These are phyloP conservation scores for Effrenium voratum DNA, from an alignment of 73 alveolate species.

Conservation along the genomic window DNA sequence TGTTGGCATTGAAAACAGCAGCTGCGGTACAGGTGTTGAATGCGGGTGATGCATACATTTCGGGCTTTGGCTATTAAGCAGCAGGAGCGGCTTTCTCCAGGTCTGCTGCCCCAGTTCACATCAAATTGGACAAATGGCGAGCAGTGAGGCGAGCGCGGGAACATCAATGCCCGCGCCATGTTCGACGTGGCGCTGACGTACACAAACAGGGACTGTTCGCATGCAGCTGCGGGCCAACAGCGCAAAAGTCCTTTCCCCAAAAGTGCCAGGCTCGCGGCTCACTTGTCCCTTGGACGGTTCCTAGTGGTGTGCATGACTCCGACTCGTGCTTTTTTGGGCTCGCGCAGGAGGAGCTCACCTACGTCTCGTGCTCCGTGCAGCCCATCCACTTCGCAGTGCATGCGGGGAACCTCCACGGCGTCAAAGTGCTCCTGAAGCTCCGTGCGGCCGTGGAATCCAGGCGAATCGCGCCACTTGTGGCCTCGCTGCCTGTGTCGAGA, in stretches of 20 bases:
- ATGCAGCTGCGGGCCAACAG: not conserved
- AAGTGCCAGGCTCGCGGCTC: no score
- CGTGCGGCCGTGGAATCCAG: conserved; percentile 83
- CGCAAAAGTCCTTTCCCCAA: no score
- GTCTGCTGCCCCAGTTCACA: no score
- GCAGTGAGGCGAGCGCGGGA: conserved; percentile 34
- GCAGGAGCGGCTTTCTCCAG: no score
- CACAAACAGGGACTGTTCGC: not conserved
- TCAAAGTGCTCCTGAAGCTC: conserved; percentile 43
- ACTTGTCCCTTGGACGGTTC: no score
- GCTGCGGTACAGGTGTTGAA: not conserved
- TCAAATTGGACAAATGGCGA: no score
- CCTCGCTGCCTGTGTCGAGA: not conserved
- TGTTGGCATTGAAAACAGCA: not conserved
- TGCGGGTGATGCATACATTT: no score
- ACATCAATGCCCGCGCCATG: conserved; percentile 77
- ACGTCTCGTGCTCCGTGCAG: conserved; percentile 53
- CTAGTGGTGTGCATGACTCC: no score
- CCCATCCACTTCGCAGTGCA: conserved; percentile 75
- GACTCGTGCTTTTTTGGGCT: no score
- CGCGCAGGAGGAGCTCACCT: conserved; percentile 31
- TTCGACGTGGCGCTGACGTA: conserved; percentile 55
- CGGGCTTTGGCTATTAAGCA: no score
- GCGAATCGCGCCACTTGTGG: not conserved
- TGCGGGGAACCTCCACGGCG: conserved; percentile 62